A percentile compares a stretch with the other conserved stretches of the same genome.
phyloP scores from a whole-genome alignment of 2,329 filamentous ascomycete genomes.

The Dendrostoma leiphaemia region DNA sequence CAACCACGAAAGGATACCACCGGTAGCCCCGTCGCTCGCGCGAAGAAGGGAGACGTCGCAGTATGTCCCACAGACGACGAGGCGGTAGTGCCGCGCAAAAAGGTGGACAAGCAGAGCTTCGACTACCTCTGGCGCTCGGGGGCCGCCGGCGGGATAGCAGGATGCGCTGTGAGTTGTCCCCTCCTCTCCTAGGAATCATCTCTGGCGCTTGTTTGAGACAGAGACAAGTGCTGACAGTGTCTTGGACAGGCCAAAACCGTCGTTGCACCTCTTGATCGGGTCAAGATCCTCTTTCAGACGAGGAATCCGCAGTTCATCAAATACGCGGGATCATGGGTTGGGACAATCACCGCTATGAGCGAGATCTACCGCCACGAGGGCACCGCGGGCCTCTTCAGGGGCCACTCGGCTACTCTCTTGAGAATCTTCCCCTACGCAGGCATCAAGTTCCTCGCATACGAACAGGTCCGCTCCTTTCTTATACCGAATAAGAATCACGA shows the following conservation, averaged over 20 bases:
- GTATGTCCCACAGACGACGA: slow-evolving; percentile 52
- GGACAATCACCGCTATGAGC: slow-evolving; percentile 76
- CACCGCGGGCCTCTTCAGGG: slow-evolving; percentile 75
- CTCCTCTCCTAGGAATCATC: background rate
- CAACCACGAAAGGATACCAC: slow-evolving; percentile 38
- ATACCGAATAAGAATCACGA: slow-evolving; percentile 74
- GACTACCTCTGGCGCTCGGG: slow-evolving; percentile 84
- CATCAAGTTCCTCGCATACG: slow-evolving; percentile 97
- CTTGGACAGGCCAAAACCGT: slow-evolving; percentile 79
- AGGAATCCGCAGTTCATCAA: slow-evolving; percentile 92
- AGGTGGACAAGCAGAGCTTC: slow-evolving; percentile 67
- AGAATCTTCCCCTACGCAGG: slow-evolving; percentile 97
- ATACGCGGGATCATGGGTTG: slow-evolving; percentile 86
- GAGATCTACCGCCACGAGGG: slow-evolving; percentile 81
- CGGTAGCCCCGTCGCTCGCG: slow-evolving; percentile 20
- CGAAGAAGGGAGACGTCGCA: slow-evolving; percentile 32
- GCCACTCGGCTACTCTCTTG: slow-evolving; percentile 89
- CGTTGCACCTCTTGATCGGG: slow-evolving; percentile 91
- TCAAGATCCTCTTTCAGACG: slow-evolving; percentile 98
- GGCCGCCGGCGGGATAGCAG: slow-evolving; percentile 84
- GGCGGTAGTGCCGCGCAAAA: slow-evolving; percentile 45
- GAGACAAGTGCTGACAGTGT: slow-evolving; percentile 17
- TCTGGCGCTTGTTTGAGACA: background rate
- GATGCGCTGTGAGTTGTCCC: slow-evolving; percentile 72
- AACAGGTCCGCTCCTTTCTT: slow-evolving; percentile 81